Evolutionary conservation across 305 asterid genomes (phyloP).

Genomic region (Fraxinus dipetala): DNA sequence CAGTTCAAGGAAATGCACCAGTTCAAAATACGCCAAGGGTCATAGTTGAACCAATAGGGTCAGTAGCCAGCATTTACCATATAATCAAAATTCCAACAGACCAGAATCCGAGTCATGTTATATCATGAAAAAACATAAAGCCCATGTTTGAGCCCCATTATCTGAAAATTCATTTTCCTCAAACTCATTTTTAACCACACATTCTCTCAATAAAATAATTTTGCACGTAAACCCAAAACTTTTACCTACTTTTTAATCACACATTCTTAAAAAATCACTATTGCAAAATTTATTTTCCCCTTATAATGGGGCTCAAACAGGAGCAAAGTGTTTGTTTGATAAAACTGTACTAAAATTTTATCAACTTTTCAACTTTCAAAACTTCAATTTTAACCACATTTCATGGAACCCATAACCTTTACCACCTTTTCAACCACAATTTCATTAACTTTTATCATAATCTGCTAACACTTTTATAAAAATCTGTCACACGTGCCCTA

Average conservation of each 20-base stretch:
- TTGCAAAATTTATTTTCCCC: neutral
- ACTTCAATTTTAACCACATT: neutral
- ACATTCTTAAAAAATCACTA: neutral
- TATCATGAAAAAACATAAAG: neutral
- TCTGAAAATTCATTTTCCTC: neutral
- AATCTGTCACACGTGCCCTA: neutral
- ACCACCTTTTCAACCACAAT: neutral
- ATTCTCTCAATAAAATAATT: neutral
- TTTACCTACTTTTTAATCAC: neutral
- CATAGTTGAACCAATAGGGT: constrained; percentile 1
- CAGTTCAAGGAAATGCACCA: constrained; percentile 14
- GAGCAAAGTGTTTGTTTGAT: neutral
- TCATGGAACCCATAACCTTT: neutral
- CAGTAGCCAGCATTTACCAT: constrained; percentile 3
- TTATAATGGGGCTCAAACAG: neutral
- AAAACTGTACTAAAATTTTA: neutral
- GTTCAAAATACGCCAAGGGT: neutral
- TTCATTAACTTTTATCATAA: neutral
- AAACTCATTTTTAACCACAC: neutral
- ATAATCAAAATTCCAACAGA: constrained; percentile 9
- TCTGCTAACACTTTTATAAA: neutral
- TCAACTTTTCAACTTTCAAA: neutral
- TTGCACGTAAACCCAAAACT: neutral
- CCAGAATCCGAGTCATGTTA: neutral
- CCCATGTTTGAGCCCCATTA: neutral